A percentile compares a stretch with the other conserved stretches of the same genome.
phyloP scores from a whole-genome alignment of 495 filamentous ascomycete species.

The Daldinia caldariorum region DNA sequence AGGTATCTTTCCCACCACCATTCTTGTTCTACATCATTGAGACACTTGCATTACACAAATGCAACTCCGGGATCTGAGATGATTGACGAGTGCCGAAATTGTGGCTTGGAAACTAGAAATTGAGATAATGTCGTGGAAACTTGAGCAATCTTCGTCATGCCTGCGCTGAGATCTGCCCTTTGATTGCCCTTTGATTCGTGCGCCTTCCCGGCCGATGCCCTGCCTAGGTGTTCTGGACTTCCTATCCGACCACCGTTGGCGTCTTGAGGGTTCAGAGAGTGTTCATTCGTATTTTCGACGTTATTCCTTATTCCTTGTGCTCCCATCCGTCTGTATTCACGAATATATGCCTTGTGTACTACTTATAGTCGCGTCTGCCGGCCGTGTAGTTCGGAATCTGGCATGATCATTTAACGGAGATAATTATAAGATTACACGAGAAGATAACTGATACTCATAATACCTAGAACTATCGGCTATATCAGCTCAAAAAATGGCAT shows the following conservation, averaged over 20 bases:
- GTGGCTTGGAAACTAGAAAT: slow-evolving; percentile 31
- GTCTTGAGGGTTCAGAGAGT: neutral
- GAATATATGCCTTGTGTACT: neutral
- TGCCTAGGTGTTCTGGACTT: neutral
- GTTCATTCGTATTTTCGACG: neutral
- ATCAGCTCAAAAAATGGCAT: slow-evolving; percentile 13
- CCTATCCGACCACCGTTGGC: neutral
- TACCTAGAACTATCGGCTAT: neutral
- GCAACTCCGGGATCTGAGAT: neutral
- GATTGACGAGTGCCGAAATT: slow-evolving; percentile 7
- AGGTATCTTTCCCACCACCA: slow-evolving; percentile 4
- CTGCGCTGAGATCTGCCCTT: neutral
- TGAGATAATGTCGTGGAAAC: slow-evolving; percentile 33
- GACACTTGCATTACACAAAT: slow-evolving; percentile 13
- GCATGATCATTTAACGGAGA: neutral
- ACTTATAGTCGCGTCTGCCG: neutral
- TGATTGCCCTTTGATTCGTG: slow-evolving; percentile 22
- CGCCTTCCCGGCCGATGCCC: slow-evolving; percentile 3
- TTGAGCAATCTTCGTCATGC: neutral
- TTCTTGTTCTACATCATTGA: slow-evolving; percentile 7
- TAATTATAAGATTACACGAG: neutral
- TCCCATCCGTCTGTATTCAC: neutral
- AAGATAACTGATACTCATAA: neutral
- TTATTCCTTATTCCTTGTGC: neutral
- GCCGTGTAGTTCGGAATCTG: neutral